Evolutionary conservation across 768 basidiomycete species (phyloP), one percentile per base, ranked within the genome.

Genomic region (Leccinum sublutescens): DNA sequence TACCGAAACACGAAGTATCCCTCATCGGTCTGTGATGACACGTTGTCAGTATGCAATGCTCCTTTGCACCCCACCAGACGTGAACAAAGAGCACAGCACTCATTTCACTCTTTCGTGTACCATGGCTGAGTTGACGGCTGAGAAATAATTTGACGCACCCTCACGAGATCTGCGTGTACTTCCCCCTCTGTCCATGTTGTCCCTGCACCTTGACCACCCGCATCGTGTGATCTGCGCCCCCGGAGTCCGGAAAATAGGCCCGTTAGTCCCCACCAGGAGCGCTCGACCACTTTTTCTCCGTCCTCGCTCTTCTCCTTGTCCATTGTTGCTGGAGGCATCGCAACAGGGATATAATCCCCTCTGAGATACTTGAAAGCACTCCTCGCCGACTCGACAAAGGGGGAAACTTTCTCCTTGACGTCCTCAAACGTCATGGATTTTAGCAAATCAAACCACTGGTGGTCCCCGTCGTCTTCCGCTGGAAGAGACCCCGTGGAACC

Each of bases 1-100:
- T 91, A 91, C 52, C 86, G 81, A 72, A 88, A 88, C 58, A 86
- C 82, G 69, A 89, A 93, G 68, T 88, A 85, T 8, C 90, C 91
- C 54, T 87, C 82, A 52, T 83, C 82, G 62, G 91, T 88, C 90
- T 92, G 68, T 49, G 31, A 56, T 45, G 55, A 56, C 55, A 62
- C 21, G 54, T 50, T 34, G 54, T 64, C 57, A 59, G 54, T 45
- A 61, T 54, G 23, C 51, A 49, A 60, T 33, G 19, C 49, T 25
- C 50, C 40, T 49, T 50, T 59, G 23, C 51, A 54, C 19, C 38
- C 25, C 52, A 54, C 29, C 54, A 56, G 50, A n/a, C 23, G 27
- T 6, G 33, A 58, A 56, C 50, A 50, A 58, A 12, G 48, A 58
- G 33, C 50, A 61, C 33, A 50, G 51, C 29, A 29, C 52, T 55